Evolutionary conservation across 441 rosid species (phyloP), one percentile per base, ranked within the genome.

Genomic region (Pelargonium fulgidum): DNA sequence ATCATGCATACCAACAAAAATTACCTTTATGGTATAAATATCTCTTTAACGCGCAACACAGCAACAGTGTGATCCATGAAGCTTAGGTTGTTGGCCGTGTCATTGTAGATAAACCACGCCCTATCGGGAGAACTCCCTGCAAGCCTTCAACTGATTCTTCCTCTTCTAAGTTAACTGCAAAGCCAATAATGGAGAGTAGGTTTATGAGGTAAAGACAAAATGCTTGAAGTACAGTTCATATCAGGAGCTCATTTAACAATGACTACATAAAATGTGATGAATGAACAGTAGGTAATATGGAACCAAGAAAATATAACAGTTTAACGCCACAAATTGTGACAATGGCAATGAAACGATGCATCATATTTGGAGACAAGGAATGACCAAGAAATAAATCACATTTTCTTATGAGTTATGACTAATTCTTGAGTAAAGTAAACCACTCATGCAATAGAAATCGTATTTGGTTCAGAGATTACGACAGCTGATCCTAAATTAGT

Each of bases 21-120:
- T 5, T 36, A 36, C 41, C 41, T 36, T 36, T 6, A 36, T 36
- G 8, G 14, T 8, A n/a, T 14, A 54, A 54, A 54, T 17, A 54
- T 54, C 17, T 8, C 24, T 54, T 17, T 54, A 54, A 7, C 11
- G 3, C 10, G 0, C 59, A 52, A 7, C 59, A 52, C 16, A 3
- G 59, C 59, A 52, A 7, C n/a, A 48, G 50, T 12, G 64, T 13
- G 29, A 68, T 45, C 54, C 67, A 73, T 67, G 36, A 56, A 47
- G 62, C 24, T 89, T 85, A 93, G 47, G 95, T 91, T 42, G 97
- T 93, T 69, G 99, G 99, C 66, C 95, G 75, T 22, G 96, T 93
- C 87, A 89, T 93, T 61, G 95, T 91, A 70, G 99, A 89, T 70
- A 89, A 81, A 74, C 99, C 99, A 24, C 99, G 91, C 72, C 97